Evolutionary conservation across 2,329 filamentous ascomycete species (phyloP).

Genomic region (Nothopassalora personata): DNA sequence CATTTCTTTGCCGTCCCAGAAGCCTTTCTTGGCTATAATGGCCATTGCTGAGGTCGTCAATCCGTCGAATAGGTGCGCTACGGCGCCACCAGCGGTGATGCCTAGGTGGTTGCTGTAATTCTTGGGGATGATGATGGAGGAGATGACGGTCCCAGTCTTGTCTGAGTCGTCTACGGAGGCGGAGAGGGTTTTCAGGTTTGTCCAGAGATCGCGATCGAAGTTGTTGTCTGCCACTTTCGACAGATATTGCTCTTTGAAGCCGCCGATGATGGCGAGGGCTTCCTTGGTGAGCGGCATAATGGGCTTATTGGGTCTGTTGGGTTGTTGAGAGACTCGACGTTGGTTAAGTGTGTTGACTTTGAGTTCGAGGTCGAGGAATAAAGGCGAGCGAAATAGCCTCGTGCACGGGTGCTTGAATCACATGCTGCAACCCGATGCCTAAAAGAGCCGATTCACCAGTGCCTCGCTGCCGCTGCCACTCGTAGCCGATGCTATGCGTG

Average conservation of each 20-base stretch:
- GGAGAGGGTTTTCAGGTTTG: slow-evolving; percentile 12
- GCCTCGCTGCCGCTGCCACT: no score
- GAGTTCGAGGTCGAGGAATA: neutral
- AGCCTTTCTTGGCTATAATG: slow-evolving; percentile 20
- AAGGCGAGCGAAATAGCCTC: neutral
- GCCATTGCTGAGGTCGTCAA: slow-evolving; percentile 13
- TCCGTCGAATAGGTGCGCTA: slow-evolving; percentile 18
- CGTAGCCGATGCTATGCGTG: no score
- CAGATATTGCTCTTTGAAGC: slow-evolving; percentile 12
- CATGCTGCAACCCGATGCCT: neutral
- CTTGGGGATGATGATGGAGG: slow-evolving; percentile 10
- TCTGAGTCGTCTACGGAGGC: slow-evolving; percentile 1
- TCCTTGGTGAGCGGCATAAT: neutral
- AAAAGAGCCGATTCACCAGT: neutral
- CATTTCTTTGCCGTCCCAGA: slow-evolving; percentile 38
- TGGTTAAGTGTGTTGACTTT: neutral
- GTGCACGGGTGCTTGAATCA: neutral
- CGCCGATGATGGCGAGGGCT: slow-evolving; percentile 10
- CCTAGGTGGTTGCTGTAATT: slow-evolving; percentile 15
- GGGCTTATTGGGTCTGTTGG: neutral
- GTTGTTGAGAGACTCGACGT: no score
- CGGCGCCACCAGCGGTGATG: slow-evolving; percentile 16
- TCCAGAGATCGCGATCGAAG: slow-evolving; percentile 17
- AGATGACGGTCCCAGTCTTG: slow-evolving; percentile 7
- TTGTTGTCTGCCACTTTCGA: slow-evolving; percentile 9